Evolutionary conservation across 2,329 filamentous ascomycete species (phyloP), one percentile per base, ranked within the genome.

Genomic region (Apiospora kogelbergensis): DNA sequence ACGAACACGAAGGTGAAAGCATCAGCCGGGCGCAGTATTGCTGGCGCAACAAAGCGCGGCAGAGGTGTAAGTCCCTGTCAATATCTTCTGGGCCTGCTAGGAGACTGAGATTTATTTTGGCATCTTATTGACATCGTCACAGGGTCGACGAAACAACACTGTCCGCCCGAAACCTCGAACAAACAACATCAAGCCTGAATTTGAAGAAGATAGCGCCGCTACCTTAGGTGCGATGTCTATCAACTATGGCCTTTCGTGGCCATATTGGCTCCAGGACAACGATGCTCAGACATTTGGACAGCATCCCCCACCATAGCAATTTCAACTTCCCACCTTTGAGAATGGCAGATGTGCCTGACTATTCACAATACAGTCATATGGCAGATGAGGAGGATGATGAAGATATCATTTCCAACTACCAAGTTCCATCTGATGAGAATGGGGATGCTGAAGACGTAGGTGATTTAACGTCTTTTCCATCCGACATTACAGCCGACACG

Each of bases 401-500:
- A n/a, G n/a, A n/a, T n/a, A n/a, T n/a, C 63, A 26, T 42, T 20
- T 65, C 63, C 11, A 15, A 41, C 22, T 26, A 26, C 13, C 37
- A 65, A n/a, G 37, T 37, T 41, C 22, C 63, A n/a, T 41, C 37
- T 15, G 63, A 64, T 26, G 63, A 30, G 37, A 68, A 68, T 30
- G 75, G 75, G 10, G 63, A 72, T 11, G 72, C 73, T 3, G 73
- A 74, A 3, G 68, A 63, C 46, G 68, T 71, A 5, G 69, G 68
- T 40, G 45, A 67, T 22, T 42, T 48, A 10, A 40, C 45, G 65
- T 72, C 71, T 7, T 71, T 72, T 26, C 70, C 70, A 0, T 75
- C 76, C 3, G 79, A 79, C 15, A 73, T 72, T 37, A 72, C 74
- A 11, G 74, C 74, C 0, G 78, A 80, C 22, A 73, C 70, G 4